A percentile compares a stretch with the other conserved stretches of the same genome.
Evolutionary conservation across 2,329 filamentous ascomycete species (phyloP).

Genomic region (Byssoonygena ceratinophila): DNA sequence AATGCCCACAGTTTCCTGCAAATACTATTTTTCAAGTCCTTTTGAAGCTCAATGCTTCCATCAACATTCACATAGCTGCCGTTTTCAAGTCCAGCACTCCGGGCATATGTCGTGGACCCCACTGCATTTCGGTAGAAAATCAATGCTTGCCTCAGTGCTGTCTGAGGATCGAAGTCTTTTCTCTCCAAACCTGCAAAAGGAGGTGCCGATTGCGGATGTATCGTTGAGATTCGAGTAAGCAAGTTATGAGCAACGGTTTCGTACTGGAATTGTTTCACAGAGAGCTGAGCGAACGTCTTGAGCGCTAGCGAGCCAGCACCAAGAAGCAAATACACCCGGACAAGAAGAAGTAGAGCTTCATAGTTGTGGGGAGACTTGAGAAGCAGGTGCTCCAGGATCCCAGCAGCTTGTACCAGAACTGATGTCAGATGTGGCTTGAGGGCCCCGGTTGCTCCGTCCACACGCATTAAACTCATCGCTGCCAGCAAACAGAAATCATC

Average conservation of each 20-base stretch:
- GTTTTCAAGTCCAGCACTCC: conserved; percentile 31
- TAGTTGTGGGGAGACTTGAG: conserved; percentile 39
- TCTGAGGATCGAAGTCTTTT: conserved; percentile 35
- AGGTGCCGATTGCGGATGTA: conserved; percentile 37
- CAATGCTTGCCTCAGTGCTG: conserved; percentile 32
- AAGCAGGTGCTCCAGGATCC: conserved; percentile 33
- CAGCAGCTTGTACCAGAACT: conserved; percentile 26
- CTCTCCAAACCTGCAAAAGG: conserved; percentile 32
- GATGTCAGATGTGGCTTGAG: conserved; percentile 21
- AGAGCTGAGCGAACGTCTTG: conserved; percentile 36
- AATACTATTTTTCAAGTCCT: conserved; percentile 30
- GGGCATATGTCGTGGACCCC: conserved; percentile 28
- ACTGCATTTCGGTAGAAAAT: conserved; percentile 35
- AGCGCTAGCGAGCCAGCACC: conserved; percentile 40
- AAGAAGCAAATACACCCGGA: conserved; percentile 36
- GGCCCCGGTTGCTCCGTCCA: conserved; percentile 19
- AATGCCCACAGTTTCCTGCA: conserved; percentile 36
- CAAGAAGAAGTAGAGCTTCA: conserved; percentile 35
- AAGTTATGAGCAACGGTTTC: conserved; percentile 40
- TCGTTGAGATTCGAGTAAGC: conserved; percentile 38
- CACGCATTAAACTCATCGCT: conserved; percentile 33
- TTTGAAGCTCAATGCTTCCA: conserved; percentile 34
- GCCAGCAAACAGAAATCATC: conserved; percentile 38
- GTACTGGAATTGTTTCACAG: conserved; percentile 41
- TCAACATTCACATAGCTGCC: conserved; percentile 38